Conservation (phyloP, 768 basidiomycete species). For the Phaffia australis region DNA sequence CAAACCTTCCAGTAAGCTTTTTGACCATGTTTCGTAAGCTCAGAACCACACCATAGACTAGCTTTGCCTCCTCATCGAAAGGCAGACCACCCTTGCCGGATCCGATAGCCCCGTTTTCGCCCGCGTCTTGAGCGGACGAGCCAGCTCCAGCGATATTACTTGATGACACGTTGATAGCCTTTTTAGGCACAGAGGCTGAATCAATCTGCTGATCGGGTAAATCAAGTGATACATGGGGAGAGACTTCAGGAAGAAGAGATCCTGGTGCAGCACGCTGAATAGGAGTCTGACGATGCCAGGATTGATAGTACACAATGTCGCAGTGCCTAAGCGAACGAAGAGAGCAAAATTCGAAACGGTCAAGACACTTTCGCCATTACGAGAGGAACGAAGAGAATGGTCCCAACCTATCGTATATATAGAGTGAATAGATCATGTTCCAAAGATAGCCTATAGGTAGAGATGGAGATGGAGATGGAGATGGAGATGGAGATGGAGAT, state of each 20-base stretch:
- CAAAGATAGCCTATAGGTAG: too few species aligned
- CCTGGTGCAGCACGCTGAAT: slow-evolving; percentile 58
- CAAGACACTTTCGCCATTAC: slow-evolving; percentile 14
- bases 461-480: slow-evolving; percentile 28
- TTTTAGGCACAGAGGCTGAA: not conserved
- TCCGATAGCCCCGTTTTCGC: slow-evolving; percentile 28
- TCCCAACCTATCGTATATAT: slow-evolving; percentile 77
- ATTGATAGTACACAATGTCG: slow-evolving; percentile 85
- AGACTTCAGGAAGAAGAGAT: slow-evolving; percentile 67
- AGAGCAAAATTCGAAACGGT: slow-evolving; percentile 3
- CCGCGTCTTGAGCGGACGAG: not conserved
- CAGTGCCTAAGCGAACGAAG: slow-evolving; percentile 55
- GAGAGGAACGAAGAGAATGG: slow-evolving; percentile 11
- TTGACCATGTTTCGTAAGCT: slow-evolving; percentile 88
- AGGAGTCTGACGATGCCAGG: slow-evolving; percentile 74
- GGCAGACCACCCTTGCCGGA: slow-evolving; percentile 51
- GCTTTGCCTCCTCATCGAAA: slow-evolving; percentile 94
- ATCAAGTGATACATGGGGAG: slow-evolving; percentile 50
- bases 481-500: slow-evolving; percentile 27
- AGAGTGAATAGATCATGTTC: slow-evolving; percentile 52
- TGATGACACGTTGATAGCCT: not conserved
- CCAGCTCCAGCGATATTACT: not conserved
- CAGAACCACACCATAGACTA: slow-evolving; percentile 90
- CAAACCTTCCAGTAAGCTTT: slow-evolving; percentile 77
- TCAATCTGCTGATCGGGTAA: slow-evolving; percentile 7